Evolutionary conservation across 164 flowering plant species (phyloP), one percentile per base, ranked within the genome.

Genomic region (grape (Vitis vinifera)): DNA sequence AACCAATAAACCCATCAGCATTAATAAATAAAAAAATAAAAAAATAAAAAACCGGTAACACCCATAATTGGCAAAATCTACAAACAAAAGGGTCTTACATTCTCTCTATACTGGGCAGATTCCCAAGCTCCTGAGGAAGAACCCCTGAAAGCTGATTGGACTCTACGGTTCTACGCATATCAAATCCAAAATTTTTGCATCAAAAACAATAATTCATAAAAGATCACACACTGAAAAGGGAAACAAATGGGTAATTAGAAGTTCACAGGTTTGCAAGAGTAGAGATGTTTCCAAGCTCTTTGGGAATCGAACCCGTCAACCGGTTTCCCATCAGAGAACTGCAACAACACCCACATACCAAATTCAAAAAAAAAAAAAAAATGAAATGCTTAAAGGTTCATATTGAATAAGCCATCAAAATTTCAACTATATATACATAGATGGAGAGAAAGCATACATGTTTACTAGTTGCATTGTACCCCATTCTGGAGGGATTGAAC

Each of bases 241-340:
- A 37, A 53, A 58, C 59, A 49, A n/a, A 31, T 9, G 48, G 47
- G 48, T 0, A 51, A 52, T 44, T 10, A 72, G 12, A 51, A 68
- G 6, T 65, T 78, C 73, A 88, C 90, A 82, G 62, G 12, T 71
- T 59, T 63, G 17, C 44, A 29, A 93, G 89, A 62, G 90, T 81
- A 62, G 68, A 68, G 70, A 93, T 85, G 69, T 82, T 84, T 61
- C 84, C 91, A 48, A 90, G 12, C 65, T 86, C 92, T 68, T 66
- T 80, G 2, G 95, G 97, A 47, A 93, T 82, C 1, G 87, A 19
- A 67, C 97, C 98, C 0, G 88, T 78, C 30, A 93, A 50, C 9
- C 91, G 88, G 70, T 93, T 93, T 57, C 82, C 90, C n/a, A 77
- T 13, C 12, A 93, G 75, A 27, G 87, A 78, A 53, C 97, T 91